Conservation (phyloP, 805 yeast genomes). For the Metschnikowia hibisci region DNA sequence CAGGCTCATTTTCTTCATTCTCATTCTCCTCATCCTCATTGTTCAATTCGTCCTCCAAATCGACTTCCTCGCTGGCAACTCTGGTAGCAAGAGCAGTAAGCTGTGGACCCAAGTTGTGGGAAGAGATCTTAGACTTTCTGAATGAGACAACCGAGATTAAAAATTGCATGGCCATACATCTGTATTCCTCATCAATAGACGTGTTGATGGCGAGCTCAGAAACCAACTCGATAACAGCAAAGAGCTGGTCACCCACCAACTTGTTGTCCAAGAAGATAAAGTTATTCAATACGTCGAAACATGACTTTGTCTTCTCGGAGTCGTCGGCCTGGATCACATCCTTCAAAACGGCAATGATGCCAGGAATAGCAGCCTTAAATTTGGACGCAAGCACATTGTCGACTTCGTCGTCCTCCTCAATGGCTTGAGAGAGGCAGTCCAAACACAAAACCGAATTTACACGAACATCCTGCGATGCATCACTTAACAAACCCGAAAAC, state of each 20-base stretch:
- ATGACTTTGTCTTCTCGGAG: constrained; percentile 61
- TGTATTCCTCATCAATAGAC: constrained; percentile 69
- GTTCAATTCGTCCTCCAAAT: constrained; percentile 70
- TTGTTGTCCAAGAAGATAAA: constrained; percentile 72
- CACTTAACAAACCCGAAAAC: constrained; percentile 62
- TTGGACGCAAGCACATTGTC: constrained; percentile 42
- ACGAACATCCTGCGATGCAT: constrained; percentile 70
- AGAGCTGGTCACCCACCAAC: constrained; percentile 70
- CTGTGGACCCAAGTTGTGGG: constrained; percentile 80
- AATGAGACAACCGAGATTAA: constrained; percentile 72
- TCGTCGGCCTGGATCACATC: constrained; percentile 71
- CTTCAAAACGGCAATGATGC: constrained; percentile 76
- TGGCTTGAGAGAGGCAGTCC: constrained; percentile 61
- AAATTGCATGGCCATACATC: constrained; percentile 81
- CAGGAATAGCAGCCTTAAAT: constrained; percentile 68
- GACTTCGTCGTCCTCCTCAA: constrained; percentile 56
- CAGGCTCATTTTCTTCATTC: constrained; percentile 84
- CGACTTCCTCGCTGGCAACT: constrained; percentile 72
- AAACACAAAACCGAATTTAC: constrained; percentile 79
- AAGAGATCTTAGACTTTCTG: constrained; percentile 75
- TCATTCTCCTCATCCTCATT: constrained; percentile 88
- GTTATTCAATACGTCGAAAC: constrained; percentile 83
- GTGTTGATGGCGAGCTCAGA: constrained; percentile 68
- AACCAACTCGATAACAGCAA: constrained; percentile 67
- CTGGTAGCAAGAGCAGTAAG: constrained; percentile 69